A percentile compares a stretch with the other conserved stretches of the same genome.
phyloP scores from a whole-genome alignment of 371 early-diverging fungal genomes.

The Mortierella sp. region DNA sequence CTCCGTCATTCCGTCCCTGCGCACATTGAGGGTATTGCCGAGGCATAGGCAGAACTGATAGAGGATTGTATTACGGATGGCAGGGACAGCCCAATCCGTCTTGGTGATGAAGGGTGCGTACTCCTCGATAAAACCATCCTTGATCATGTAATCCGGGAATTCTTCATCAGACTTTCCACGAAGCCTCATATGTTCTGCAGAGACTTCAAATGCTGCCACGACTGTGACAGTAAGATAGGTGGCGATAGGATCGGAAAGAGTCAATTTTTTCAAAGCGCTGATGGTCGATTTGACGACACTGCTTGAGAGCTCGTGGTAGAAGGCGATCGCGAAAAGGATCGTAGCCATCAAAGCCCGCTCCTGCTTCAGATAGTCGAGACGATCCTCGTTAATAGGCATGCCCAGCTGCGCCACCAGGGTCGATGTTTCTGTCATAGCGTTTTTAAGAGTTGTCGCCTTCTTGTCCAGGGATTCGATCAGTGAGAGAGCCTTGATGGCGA shows the following conservation, averaged over 20 bases:
- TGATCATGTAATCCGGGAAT: constrained; percentile 38
- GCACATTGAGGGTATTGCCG: constrained; percentile 57
- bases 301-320: constrained; percentile 59
- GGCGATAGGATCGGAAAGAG: constrained; percentile 45
- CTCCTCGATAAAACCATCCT: constrained; percentile 37
- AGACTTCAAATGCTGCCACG: constrained; percentile 47
- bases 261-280: constrained; percentile 30
- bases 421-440: constrained; percentile 45
- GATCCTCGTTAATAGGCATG: constrained; percentile 51
- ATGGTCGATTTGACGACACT: constrained; percentile 28
- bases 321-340: constrained; percentile 66
- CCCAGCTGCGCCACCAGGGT: constrained; percentile 48
- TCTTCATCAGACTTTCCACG: constrained; percentile 36
- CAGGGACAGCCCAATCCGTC: constrained; percentile 64
- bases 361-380: constrained; percentile 63
- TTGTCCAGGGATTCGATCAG: constrained; percentile 60
- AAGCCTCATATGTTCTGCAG: constrained; percentile 37
- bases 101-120: constrained; percentile 37
- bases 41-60: constrained; percentile 79
- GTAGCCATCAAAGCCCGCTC: constrained; percentile 67
- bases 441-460: constrained; percentile 55
- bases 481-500: constrained; percentile 59
- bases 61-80: constrained; percentile 69
- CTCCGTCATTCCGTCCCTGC: constrained; percentile 64
- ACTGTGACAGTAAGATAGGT: constrained; percentile 50